Evolutionary conservation across 208 protist genomes (phyloP).

Genomic region (Porcisia hertigi): DNA sequence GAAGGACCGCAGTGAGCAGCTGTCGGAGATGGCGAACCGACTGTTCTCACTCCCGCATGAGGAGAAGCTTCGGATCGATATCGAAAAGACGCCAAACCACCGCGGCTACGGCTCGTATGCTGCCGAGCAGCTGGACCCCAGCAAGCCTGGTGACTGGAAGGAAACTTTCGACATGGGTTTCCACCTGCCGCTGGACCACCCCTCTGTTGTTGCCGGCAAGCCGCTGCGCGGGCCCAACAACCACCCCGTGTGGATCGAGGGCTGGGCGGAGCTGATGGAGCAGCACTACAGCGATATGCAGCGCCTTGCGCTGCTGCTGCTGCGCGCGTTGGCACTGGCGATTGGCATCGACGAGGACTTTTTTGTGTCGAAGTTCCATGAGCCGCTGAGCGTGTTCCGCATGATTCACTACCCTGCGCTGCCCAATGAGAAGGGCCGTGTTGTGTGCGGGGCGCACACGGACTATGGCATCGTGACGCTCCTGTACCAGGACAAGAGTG

Average conservation of each 20-base stretch:
- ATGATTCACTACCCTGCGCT: slow-evolving; percentile 79
- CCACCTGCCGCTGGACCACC: slow-evolving; percentile 56
- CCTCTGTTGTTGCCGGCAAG: slow-evolving; percentile 54
- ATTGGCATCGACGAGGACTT: slow-evolving; percentile 52
- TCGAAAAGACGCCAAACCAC: slow-evolving; percentile 51
- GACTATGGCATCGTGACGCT: slow-evolving; percentile 87
- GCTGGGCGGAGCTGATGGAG: slow-evolving; percentile 63
- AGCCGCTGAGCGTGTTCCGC: slow-evolving; percentile 73
- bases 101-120: slow-evolving; percentile 62
- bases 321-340: slow-evolving; percentile 63
- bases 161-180: slow-evolving; percentile 76
- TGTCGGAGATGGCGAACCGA: slow-evolving; percentile 48
- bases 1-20: slow-evolving; percentile 34
- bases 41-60: slow-evolving; percentile 68
- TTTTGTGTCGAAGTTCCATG: slow-evolving; percentile 64
- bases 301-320: slow-evolving; percentile 44
- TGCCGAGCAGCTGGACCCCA: slow-evolving; percentile 61
- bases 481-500: slow-evolving; percentile 67
- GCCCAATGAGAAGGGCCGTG: slow-evolving; percentile 40
- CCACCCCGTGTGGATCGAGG: slow-evolving; percentile 49
- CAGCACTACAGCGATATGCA: slow-evolving; percentile 68
- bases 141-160: slow-evolving; percentile 57
- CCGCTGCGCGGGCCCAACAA: slow-evolving; percentile 70
- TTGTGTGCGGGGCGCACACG: slow-evolving; percentile 70
- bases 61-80: slow-evolving; percentile 75